Conservation (phyloP, 1,284 basidiomycete species). For the Thelephora terrestris region DNA sequence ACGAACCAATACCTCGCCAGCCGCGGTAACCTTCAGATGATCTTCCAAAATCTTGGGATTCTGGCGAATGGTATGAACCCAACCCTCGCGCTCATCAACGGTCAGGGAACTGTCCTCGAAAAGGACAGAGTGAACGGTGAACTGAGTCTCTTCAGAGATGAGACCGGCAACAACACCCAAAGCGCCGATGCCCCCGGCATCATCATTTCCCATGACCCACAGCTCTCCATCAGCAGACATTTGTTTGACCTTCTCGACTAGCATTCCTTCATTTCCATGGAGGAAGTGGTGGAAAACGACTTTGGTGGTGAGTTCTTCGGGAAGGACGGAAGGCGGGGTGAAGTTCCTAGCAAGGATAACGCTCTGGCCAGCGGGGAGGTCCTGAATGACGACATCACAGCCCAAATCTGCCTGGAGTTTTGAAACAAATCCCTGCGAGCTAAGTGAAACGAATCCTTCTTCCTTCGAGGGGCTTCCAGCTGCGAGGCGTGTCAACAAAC, state of each 20-base stretch:
- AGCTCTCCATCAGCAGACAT: slow-evolving; percentile 17
- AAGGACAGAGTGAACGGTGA: slow-evolving; percentile 18
- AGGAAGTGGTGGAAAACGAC: slow-evolving; percentile 17
- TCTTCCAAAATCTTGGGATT: slow-evolving; percentile 19
- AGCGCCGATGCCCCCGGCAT: slow-evolving; percentile 20
- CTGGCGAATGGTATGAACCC: slow-evolving; percentile 17
- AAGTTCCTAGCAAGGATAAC: slow-evolving; percentile 1
- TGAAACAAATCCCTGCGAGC: neutral
- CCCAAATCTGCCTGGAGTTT: neutral
- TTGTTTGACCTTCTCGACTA: slow-evolving; percentile 17
- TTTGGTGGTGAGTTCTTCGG: slow-evolving; percentile 14
- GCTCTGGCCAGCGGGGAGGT: neutral
- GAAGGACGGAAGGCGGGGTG: slow-evolving; percentile 7
- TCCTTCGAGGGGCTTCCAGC: neutral
- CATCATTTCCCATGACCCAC: slow-evolving; percentile 21
- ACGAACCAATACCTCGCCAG: neutral
- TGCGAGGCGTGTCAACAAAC: slow-evolving; percentile 3
- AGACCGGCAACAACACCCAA: slow-evolving; percentile 20
- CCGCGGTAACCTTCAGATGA: slow-evolving; percentile 17
- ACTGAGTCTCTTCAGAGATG: slow-evolving; percentile 20
- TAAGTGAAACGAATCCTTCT: neutral
- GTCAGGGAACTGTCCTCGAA: slow-evolving; percentile 21
- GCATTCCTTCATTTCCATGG: slow-evolving; percentile 17
- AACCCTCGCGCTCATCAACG: slow-evolving; percentile 14
- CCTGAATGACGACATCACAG: neutral